These are phyloP conservation scores for Kalmusia sp. DNA, from an alignment of 2,329 filamentous ascomycete species.

Conservation along the genomic window DNA sequence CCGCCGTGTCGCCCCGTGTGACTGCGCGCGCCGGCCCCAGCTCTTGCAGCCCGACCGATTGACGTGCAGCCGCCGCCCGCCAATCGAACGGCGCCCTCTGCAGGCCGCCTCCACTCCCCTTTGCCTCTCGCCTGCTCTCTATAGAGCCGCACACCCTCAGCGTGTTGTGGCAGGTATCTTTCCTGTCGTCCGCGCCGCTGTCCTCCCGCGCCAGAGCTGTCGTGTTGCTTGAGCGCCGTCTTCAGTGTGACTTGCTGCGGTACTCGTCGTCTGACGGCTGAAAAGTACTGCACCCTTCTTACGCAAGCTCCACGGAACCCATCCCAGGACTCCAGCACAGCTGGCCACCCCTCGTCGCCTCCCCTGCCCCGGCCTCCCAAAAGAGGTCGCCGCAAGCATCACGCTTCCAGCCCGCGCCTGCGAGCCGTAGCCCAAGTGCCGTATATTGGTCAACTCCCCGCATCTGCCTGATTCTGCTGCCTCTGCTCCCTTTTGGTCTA, in stretches of 20 bases:
- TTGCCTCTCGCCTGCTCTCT: slow-evolving; percentile 28
- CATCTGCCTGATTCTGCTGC: slow-evolving; percentile 35
- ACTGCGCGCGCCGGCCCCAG: slow-evolving; percentile 21
- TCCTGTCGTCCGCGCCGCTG: slow-evolving; percentile 29
- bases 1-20: too few relatives aligned
- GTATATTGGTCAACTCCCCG: slow-evolving; percentile 48
- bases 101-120: slow-evolving; percentile 15
- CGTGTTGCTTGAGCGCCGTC: slow-evolving; percentile 26
- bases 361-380: slow-evolving; percentile 28
- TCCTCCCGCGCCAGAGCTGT: slow-evolving; percentile 17
- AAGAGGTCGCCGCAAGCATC: slow-evolving; percentile 40
- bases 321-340: slow-evolving; percentile 19
- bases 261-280: slow-evolving; percentile 28
- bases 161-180: slow-evolving; percentile 22
- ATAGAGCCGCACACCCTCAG: slow-evolving; percentile 37
- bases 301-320: slow-evolving; percentile 10
- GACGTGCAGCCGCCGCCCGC: slow-evolving; percentile 38
- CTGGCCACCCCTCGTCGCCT: slow-evolving; percentile 18
- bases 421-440: slow-evolving; percentile 35
- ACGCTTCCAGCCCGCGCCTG: slow-evolving; percentile 31
- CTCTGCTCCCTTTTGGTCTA: slow-evolving; percentile 35
- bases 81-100: slow-evolving; percentile 32
- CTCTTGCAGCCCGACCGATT: slow-evolving; percentile 42
- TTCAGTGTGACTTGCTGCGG: slow-evolving; percentile 27
- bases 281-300: too few relatives aligned